A percentile compares a stretch with the other conserved stretches of the same genome.
Conservation (phyloP, 2,329 filamentous ascomycete genomes). For the Pseudogymnoascus sp. region DNA sequence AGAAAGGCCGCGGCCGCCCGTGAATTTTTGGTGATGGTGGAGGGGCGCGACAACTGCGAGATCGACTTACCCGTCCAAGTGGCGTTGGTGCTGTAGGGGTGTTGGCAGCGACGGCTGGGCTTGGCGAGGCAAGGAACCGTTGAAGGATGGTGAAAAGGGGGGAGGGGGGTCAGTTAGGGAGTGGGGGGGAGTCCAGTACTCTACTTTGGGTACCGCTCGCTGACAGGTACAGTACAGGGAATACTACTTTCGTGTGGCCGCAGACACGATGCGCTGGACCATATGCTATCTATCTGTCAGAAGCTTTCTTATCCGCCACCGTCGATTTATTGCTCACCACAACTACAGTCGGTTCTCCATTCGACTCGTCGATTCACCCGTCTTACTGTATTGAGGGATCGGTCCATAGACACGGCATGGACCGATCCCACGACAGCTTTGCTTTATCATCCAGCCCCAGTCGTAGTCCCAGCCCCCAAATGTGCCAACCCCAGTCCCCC, state of each 20-base stretch:
- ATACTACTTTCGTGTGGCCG: not conserved
- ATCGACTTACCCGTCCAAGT: slow-evolving; percentile 1
- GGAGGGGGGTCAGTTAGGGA: not conserved
- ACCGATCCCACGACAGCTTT: not conserved
- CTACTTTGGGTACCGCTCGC: not conserved
- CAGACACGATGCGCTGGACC: not conserved
- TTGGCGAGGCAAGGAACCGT: not conserved
- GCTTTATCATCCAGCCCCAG: not conserved
- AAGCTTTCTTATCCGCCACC: not conserved
- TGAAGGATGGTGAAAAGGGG: not conserved
- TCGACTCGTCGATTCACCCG: not conserved
- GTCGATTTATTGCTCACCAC: not conserved
- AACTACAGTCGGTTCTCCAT: not conserved
- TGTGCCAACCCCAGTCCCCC: not conserved
- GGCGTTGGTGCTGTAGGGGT: not conserved
- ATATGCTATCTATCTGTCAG: not conserved
- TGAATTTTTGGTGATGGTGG: not conserved
- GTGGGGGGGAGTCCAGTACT: not conserved
- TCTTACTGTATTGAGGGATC: not conserved
- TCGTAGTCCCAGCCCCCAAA: not conserved
- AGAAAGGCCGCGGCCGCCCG: not conserved
- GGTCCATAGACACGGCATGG: not conserved
- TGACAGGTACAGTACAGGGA: not conserved
- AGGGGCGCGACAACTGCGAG: not conserved
- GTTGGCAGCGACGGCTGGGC: not conserved